Evolutionary conservation across 1,284 basidiomycete genomes (phyloP).

Genomic region (Boletus holoroseus): DNA sequence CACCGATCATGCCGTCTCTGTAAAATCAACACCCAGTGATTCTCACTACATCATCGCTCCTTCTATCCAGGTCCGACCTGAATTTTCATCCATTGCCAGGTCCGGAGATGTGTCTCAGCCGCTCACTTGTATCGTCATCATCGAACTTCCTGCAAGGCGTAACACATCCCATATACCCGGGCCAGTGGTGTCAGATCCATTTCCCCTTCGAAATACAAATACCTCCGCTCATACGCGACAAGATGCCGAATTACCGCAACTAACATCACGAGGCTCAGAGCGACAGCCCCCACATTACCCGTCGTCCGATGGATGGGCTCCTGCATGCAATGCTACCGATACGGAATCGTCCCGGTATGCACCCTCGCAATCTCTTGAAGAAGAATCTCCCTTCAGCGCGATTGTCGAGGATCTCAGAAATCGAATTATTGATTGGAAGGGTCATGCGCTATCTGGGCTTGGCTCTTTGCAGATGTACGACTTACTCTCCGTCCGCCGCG

Average conservation of each 20-base stretch:
- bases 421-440: conserved; percentile 92
- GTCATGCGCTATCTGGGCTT: conserved; percentile 80
- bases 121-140: conserved; percentile 83
- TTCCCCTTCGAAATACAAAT: conserved; percentile 33
- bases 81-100: conserved; percentile 77
- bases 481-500: conserved; percentile 81
- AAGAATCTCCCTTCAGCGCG: conserved; percentile 67
- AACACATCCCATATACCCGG: conserved; percentile 52
- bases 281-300: conserved; percentile 31
- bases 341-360: conserved; percentile 27
- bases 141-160: conserved; percentile 80
- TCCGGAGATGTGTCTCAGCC: conserved; percentile 69
- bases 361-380: conserved; percentile 34
- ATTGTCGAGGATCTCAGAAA: conserved; percentile 84
- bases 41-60: conserved; percentile 77
- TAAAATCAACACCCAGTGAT: conserved; percentile 44
- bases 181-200: conserved; percentile 48
- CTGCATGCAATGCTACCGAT: conserved; percentile 24
- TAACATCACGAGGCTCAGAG: conserved; percentile 19
- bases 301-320: conserved; percentile 32
- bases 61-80: conserved; percentile 82
- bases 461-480: conserved; percentile 90
- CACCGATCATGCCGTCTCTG: conserved; percentile 53
- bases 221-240: conserved; percentile 29
- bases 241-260: conserved; percentile 35